Evolutionary conservation across 768 basidiomycete species (phyloP), one percentile per base, ranked within the genome.

Genomic region (Lyophyllum atratum): DNA sequence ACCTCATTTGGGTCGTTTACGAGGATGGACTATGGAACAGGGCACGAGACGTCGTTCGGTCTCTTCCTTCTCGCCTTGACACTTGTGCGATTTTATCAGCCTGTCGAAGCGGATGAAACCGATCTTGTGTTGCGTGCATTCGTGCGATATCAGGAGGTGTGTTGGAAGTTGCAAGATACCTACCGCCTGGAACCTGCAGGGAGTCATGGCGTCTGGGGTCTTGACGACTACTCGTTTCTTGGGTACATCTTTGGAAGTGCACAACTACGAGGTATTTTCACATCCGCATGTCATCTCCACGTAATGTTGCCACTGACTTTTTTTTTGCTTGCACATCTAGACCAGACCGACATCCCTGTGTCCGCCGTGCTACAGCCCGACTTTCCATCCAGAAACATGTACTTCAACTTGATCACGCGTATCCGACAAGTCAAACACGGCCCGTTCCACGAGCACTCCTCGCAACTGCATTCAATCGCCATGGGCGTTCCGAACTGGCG

Each of bases 171-270:
- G 15, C 95, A 98, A 69, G 91, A 94, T 60, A 82, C 84, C 29
- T 99, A 98, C 70, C 85, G 80, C 48, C 85, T 99, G 10, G 96
- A 98, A 71, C 95, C 95, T 5, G 97, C 97, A 2, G 97, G 97
- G 8, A 95, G 92, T 60, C 95, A 98, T 68, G 97, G 97, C 4
- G 96, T 98, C 0, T 99, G 96, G 97, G 97, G 95, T 1, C 74
- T 98, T 34, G 95, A 98, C 66, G 95, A 97, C 69, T 96, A 89
- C 52, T 82, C 80, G 50, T 95, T 96, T 72, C 80, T 98, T 43
- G 86, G 90, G 3, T 97, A 96, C 66, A 81, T 95, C 10, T 94
- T 95, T 68, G 95, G 95, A 10, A 93, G 93, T 60, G 93, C 85
- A 2, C 92, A 98, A 73, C 80, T 98, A 34, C 80, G 87, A 83